Percentiles rank a stretch among this genome's conserved stretches.
phyloP scores from a whole-genome alignment of 2,329 filamentous ascomycete species.

The Aspergillus luchuensis region DNA sequence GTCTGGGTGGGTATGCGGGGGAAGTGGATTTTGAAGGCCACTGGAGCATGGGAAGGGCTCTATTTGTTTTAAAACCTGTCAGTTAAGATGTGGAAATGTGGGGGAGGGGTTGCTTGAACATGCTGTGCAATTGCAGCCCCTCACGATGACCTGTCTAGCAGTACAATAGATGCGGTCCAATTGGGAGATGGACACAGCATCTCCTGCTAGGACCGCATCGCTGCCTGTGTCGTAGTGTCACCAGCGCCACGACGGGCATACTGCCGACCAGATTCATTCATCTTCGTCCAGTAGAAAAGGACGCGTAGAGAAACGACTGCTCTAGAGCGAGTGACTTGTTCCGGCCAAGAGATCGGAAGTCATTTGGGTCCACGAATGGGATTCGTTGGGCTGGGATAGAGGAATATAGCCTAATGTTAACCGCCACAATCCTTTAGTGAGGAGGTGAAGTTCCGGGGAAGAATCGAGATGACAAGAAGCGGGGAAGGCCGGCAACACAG shows the following conservation, averaged over 20 bases:
- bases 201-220: neutral
- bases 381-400: neutral
- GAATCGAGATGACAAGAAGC: neutral
- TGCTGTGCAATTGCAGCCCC: neutral
- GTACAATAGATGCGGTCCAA: neutral
- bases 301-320: neutral
- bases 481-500: neutral
- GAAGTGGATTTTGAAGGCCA: neutral
- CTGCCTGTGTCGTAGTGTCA: constrained; percentile 3
- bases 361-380: neutral
- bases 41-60: neutral
- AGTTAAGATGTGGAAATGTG: neutral
- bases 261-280: neutral
- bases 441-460: neutral
- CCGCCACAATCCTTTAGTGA: neutral
- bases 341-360: neutral
- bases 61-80: neutral
- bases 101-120: neutral
- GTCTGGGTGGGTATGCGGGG: neutral
- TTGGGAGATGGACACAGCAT: neutral
- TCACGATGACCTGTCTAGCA: neutral
- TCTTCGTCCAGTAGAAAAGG: neutral
- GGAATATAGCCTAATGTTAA: constrained; percentile 17
- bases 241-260: neutral
- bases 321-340: neutral